Evolutionary conservation across 1,284 basidiomycete genomes (phyloP).

Genomic region (Puccinia novopanici): DNA sequence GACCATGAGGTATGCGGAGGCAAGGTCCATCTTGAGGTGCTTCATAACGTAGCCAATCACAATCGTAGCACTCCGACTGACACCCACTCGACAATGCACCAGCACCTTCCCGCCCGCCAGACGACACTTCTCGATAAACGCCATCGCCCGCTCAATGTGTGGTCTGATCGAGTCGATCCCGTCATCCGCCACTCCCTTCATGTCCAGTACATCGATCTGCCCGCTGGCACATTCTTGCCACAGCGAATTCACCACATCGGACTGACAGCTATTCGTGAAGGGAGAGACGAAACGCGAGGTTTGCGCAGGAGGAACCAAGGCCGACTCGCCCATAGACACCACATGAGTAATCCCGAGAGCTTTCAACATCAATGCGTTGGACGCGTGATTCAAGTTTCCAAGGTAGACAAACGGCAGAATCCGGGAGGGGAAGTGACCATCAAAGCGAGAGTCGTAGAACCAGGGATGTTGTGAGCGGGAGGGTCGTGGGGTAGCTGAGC

Average conservation of each 20-base stretch:
- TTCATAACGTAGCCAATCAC: slow-evolving; percentile 98
- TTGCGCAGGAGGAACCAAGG: slow-evolving; percentile 64
- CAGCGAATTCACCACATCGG: slow-evolving; percentile 66
- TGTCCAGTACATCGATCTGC: slow-evolving; percentile 81
- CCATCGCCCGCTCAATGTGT: slow-evolving; percentile 80
- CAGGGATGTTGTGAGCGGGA: slow-evolving; percentile 73
- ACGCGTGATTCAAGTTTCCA: slow-evolving; percentile 89
- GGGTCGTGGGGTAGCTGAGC: slow-evolving; percentile 67
- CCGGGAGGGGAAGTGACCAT: slow-evolving; percentile 91
- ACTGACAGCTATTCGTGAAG: slow-evolving; percentile 37
- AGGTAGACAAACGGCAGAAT: slow-evolving; percentile 93
- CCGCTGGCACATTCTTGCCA: slow-evolving; percentile 84
- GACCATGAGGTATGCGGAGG: slow-evolving; percentile 88
- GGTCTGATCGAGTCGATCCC: slow-evolving; percentile 91
- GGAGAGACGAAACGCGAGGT: slow-evolving; percentile 60
- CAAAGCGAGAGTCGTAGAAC: slow-evolving; percentile 89
- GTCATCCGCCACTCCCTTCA: slow-evolving; percentile 87
- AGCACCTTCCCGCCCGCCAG: slow-evolving; percentile 80
- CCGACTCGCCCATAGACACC: slow-evolving; percentile 93
- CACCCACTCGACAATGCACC: slow-evolving; percentile 94
- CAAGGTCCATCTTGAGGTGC: slow-evolving; percentile 79
- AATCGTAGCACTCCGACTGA: slow-evolving; percentile 87
- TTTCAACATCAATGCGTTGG: slow-evolving; percentile 91
- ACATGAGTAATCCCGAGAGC: slow-evolving; percentile 96
- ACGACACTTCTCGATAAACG: slow-evolving; percentile 88